Evolutionary conservation across 176 grass and related monocot species (phyloP), one percentile per base, ranked within the genome.

Genomic region (Ananas comosus): DNA sequence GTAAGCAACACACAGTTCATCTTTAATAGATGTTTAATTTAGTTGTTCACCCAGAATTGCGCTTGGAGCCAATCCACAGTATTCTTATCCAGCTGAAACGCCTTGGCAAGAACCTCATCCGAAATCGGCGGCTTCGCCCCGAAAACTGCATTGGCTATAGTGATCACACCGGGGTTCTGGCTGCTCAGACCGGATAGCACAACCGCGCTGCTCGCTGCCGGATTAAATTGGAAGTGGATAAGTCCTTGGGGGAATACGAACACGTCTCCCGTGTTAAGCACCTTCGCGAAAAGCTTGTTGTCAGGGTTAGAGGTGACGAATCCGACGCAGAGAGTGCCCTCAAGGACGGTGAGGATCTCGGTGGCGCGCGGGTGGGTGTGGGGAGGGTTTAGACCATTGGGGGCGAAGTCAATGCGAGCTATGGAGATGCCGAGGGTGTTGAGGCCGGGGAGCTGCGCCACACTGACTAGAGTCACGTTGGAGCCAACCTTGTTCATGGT

Each of bases 371-470:
- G 67, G 18, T 69, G 67, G 49, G 21, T 52, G 49, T 69, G 67
- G 1, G 67, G 67, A 4, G 49, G 67, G 17, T 69, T 69, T 5
- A 69, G 49, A 2, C 67, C 67, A 6, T 49, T 19, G 7, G 67
- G 49, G 17, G 49, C 67, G 18, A 23, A 69, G 3, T 69, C 67
- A 9, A 52, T 22, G 48, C 67, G 49, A 7, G 49, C 67, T 17
- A 69, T 6, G 48, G 67, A 51, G 14, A 69, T 13, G 67, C 49
- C 67, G 48, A 69, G 67, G 49, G 67, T 69, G 67, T 69, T 69
- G 49, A 69, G 67, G 9, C 67, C 67, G 13, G 67, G n/a, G 12
- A 52, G 50, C 7, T 21, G 14, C 17, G 3, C 48, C 11, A 9
- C 67, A 6, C 51, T 69, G 9, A 69, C n/a, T 49, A 22, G 47